Conservation (phyloP, 2,329 filamentous ascomycete genomes). For the Alternaria alternata region DNA sequence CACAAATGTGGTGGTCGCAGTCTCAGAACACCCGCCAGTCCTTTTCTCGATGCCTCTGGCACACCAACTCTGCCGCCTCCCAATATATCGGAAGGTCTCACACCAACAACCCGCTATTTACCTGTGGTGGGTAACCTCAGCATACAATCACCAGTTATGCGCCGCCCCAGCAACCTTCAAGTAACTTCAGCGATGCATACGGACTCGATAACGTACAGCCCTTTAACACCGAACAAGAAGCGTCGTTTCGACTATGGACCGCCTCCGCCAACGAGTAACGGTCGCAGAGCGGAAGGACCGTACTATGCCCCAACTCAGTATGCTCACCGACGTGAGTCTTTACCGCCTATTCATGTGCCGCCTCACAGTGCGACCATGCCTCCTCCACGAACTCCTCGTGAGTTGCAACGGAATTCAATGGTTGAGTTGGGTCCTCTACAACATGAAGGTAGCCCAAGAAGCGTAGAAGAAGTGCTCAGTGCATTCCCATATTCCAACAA, state of each 20-base stretch:
- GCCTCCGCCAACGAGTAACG: conserved; percentile 53
- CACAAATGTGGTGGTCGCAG: conserved; percentile 75
- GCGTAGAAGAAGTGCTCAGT: conserved; percentile 76
- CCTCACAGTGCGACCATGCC: conserved; percentile 45
- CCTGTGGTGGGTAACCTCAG: conserved; percentile 53
- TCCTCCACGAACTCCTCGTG: conserved; percentile 45
- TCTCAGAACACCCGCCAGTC: conserved; percentile 69
- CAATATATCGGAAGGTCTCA: conserved; percentile 43
- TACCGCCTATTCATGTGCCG: conserved; percentile 44
- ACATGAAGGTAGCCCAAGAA: conserved; percentile 44
- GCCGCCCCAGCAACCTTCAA: conserved; percentile 41
- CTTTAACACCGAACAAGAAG: conserved; percentile 47
- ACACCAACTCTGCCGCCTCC: conserved; percentile 52
- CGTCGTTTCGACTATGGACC: conserved; percentile 44
- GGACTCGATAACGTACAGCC: conserved; percentile 40
- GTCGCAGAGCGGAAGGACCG: conserved; percentile 65
- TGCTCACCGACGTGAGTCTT: conserved; percentile 39
- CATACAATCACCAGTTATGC: conserved; percentile 47
- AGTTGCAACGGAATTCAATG: conserved; percentile 26
- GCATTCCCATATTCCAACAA: conserved; percentile 78
- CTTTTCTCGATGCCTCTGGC: conserved; percentile 57
- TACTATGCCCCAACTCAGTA: conserved; percentile 41
- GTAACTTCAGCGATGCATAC: conserved; percentile 33
- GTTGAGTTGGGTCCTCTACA: conserved; percentile 17
- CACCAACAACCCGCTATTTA: conserved; percentile 45